Conservation (phyloP, 192 early-diverging fungal species). For the Coemansia sp. region DNA sequence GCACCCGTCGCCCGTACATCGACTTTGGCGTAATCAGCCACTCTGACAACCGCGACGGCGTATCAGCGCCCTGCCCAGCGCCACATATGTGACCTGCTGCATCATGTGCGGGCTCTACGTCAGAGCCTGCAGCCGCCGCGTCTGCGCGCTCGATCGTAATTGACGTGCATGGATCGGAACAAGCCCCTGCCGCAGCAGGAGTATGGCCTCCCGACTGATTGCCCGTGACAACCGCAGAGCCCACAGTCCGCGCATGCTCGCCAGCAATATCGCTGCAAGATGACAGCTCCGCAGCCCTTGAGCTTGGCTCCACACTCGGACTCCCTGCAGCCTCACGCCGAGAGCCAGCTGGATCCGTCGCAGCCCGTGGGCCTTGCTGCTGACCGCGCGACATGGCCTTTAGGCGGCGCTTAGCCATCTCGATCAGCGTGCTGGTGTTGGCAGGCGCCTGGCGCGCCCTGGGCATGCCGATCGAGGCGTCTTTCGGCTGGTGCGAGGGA, state of each 20-base stretch:
- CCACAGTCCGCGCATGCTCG: not conserved
- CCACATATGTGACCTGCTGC: not conserved
- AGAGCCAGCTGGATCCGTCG: not conserved
- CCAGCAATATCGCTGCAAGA: not conserved
- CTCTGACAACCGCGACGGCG: conserved; percentile 38
- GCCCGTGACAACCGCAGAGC: not conserved
- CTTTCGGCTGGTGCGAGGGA: not conserved
- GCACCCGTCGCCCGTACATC: conserved; percentile 86
- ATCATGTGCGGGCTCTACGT: not conserved
- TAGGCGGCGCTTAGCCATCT: conserved; percentile 32
- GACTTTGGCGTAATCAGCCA: conserved; percentile 85
- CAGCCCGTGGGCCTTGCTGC: not conserved
- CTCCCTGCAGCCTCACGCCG: not conserved
- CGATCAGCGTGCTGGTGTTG: conserved; percentile 26
- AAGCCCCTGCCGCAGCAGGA: not conserved
- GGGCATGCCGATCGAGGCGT: conserved; percentile 5
- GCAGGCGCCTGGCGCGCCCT: conserved; percentile 4
- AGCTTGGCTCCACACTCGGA: not conserved
- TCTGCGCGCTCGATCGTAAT: not conserved
- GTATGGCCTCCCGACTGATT: not conserved
- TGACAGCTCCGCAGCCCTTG: not conserved
- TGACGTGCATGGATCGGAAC: not conserved
- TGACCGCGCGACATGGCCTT: conserved; percentile 34
- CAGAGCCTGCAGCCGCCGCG: not conserved
- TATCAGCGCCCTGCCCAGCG: conserved; percentile 1